Conservation (phyloP, 495 filamentous ascomycete genomes). For the Penicillium dipodomyicola region DNA sequence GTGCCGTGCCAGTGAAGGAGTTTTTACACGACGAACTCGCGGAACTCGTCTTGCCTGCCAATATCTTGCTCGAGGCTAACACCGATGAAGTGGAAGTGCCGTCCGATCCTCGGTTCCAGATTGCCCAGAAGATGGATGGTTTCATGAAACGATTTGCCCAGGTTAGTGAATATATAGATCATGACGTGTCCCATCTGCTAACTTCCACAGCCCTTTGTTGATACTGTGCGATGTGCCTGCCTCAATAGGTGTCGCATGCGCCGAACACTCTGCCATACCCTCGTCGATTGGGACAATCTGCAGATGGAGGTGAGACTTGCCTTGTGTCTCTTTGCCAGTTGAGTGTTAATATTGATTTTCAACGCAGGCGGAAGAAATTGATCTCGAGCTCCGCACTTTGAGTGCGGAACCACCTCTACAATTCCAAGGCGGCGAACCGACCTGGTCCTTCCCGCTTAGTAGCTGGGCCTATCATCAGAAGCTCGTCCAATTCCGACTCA, state of each 20-base stretch:
- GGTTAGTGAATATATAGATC: constrained; percentile 30
- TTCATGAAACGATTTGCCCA: constrained; percentile 72
- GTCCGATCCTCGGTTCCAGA: constrained; percentile 71
- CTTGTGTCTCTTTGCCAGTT: neutral
- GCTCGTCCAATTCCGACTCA: constrained; percentile 78
- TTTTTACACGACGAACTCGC: constrained; percentile 77
- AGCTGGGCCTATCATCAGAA: constrained; percentile 91
- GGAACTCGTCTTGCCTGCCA: constrained; percentile 70
- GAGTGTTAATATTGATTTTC: neutral
- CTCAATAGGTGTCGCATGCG: constrained; percentile 88
- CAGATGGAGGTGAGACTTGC: constrained; percentile 62
- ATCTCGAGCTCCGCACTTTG: constrained; percentile 64
- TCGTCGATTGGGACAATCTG: constrained; percentile 80
- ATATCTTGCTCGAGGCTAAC: constrained; percentile 64
- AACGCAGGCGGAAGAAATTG: constrained; percentile 65
- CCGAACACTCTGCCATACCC: constrained; percentile 75
- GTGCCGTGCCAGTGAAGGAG: constrained; percentile 63
- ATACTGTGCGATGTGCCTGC: constrained; percentile 77
- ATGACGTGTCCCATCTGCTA: constrained; percentile 9
- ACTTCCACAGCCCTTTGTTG: constrained; percentile 65
- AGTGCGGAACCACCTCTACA: constrained; percentile 59
- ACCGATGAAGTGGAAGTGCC: constrained; percentile 76
- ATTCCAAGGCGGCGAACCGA: constrained; percentile 43
- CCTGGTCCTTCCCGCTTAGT: constrained; percentile 70
- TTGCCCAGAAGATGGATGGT: constrained; percentile 71